Evolutionary conservation across 2,329 filamentous ascomycete species (phyloP).

Genomic region (Alternaria angustiovoidea): DNA sequence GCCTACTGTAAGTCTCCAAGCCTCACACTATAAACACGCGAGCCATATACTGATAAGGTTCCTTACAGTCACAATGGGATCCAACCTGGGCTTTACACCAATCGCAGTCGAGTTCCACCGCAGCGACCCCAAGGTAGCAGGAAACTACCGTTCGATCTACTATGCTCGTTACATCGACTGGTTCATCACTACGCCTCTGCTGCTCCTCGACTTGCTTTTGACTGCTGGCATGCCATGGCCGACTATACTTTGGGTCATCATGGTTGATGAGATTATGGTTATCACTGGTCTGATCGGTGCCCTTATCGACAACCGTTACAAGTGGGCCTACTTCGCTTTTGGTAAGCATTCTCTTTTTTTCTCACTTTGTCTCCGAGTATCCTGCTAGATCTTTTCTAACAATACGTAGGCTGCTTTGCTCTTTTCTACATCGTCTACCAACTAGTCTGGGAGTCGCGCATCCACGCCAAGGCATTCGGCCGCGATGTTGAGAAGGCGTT

Average conservation of each 20-base stretch:
- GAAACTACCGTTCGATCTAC: constrained; percentile 68
- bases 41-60: neutral
- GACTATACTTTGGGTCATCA: constrained; percentile 67
- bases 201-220: constrained; percentile 69
- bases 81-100: constrained; percentile 69
- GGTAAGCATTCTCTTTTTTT: constrained; percentile 16
- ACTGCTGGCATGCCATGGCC: constrained; percentile 71
- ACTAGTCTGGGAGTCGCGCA: constrained; percentile 64
- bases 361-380: neutral
- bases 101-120: constrained; percentile 68
- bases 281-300: constrained; percentile 72
- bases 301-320: constrained; percentile 68
- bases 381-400: constrained; percentile 7
- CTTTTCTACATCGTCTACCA: constrained; percentile 69
- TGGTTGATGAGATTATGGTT: constrained; percentile 73
- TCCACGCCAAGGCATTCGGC: constrained; percentile 65
- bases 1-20: constrained; percentile 59
- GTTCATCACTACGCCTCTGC: constrained; percentile 70
- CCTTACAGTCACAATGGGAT: constrained; percentile 64
- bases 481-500: constrained; percentile 63
- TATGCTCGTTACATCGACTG: constrained; percentile 73
- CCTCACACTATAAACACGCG: neutral
- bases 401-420: constrained; percentile 44
- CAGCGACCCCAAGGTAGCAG: constrained; percentile 55
- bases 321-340: constrained; percentile 73